Evolutionary conservation across 345 rosid genomes (phyloP), one percentile per base, ranked within the genome.

Genomic region (Abelmoschus esculentus): DNA sequence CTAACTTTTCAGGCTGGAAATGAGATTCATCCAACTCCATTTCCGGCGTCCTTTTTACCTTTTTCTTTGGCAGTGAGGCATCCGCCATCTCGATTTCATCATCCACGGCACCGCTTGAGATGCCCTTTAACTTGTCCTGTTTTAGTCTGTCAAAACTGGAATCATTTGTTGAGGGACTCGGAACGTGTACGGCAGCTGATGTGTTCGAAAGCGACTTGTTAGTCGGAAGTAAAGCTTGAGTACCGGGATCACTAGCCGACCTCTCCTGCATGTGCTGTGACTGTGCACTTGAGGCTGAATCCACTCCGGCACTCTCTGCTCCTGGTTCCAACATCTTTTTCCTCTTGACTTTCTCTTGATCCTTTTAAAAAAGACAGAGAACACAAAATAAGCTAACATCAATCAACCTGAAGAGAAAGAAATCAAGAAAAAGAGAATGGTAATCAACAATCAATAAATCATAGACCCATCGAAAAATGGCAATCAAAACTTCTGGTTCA

Each of bases 11-110:
- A 18, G 67, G 64, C 31, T 75, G 69, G 26, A 62, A 44, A 40
- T 67, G 80, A 71, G 87, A 61, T 71, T 80, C 88, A 52, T 83
- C 85, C 70, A 63, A 49, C 70, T 76, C 84, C n/a, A 61, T 63
- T 58, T 85, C 93, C 1, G 87, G 72, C 67, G 87, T 93, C 80
- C 85, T 82, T 79, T 83, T 89, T 8, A 57, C 76, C 80, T 79
- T 87, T 66, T 87, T 86, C 84, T 85, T 84, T 6, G 68, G 50
- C 53, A 64, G 8, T 26, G 74, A 65, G 28, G 73, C 84, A 17
- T 85, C 89, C 15, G 47, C 78, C 36, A 71, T 29, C 80, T 85
- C 18, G 11, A 53, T 90, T 11, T 73, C 61, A n/a, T 85, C 90
- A 3, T 81, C 87, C 62, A 66, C 40, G 60, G 84, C 73, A 73